Conservation (phyloP, 805 yeast genomes). For the Metschnikowia anglica region DNA sequence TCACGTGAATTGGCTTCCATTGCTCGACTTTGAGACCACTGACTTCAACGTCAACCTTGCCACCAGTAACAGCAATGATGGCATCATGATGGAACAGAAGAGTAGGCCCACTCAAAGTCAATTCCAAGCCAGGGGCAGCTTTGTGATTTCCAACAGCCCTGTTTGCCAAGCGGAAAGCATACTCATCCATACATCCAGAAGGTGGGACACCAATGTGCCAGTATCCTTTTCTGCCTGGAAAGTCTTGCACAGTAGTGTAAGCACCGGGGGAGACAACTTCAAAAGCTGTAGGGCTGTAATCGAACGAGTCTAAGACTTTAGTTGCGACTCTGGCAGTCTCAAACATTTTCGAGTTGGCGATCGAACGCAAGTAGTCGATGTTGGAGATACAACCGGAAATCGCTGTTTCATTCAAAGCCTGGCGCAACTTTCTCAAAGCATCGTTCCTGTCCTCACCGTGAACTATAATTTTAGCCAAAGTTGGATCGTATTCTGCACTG, state of each 20-base stretch:
- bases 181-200: slow-evolving; percentile 96
- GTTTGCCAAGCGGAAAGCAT: slow-evolving; percentile 86
- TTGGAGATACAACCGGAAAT: slow-evolving; percentile 88
- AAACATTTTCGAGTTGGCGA: slow-evolving; percentile 83
- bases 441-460: slow-evolving; percentile 88
- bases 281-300: slow-evolving; percentile 78
- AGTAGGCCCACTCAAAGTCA: slow-evolving; percentile 85
- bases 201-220: slow-evolving; percentile 98
- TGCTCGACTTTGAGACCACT: slow-evolving; percentile 57
- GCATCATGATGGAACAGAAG: slow-evolving; percentile 79
- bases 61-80: slow-evolving; percentile 85
- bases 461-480: slow-evolving; percentile 93
- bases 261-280: slow-evolving; percentile 90
- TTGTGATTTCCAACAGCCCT: slow-evolving; percentile 83
- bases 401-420: slow-evolving; percentile 82
- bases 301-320: slow-evolving; percentile 78
- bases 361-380: slow-evolving; percentile 82
- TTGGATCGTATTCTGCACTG: slow-evolving; percentile 94
- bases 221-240: slow-evolving; percentile 82
- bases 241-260: slow-evolving; percentile 94
- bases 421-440: slow-evolving; percentile 71
- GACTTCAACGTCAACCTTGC: slow-evolving; percentile 63
- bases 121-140: slow-evolving; percentile 85
- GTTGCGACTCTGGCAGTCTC: slow-evolving; percentile 81
- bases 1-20: slow-evolving; percentile 72